phyloP scores from a whole-genome alignment of 192 early-diverging fungal species.

The Entomortierella lignicola region DNA sequence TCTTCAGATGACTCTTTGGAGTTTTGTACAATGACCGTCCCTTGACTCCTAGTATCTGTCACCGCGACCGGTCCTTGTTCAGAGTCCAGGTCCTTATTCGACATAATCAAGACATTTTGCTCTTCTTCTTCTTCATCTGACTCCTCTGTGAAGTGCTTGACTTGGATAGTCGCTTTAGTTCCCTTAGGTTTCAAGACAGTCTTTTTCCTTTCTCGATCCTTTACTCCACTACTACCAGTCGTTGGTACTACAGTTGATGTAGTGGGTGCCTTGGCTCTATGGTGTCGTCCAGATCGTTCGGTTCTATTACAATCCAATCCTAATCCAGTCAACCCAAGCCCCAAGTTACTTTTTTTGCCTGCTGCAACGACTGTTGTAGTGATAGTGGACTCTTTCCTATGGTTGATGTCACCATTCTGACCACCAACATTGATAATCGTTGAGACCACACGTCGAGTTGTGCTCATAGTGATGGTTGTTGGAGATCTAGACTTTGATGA shows the following conservation, averaged over 20 bases:
- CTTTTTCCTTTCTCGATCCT: neutral
- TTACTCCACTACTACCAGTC: neutral
- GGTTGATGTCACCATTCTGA: slow-evolving; percentile 5
- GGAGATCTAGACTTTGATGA: slow-evolving; percentile 9
- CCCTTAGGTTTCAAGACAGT: neutral
- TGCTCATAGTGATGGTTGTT: slow-evolving; percentile 20
- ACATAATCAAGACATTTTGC: too few species aligned
- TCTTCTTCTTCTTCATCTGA: too few species aligned
- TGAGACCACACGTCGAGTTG: slow-evolving; percentile 11
- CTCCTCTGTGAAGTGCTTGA: too few species aligned
- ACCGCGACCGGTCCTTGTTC: neutral
- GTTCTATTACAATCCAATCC: neutral
- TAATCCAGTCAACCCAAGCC: neutral
- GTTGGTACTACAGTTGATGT: neutral
- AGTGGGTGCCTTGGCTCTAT: neutral
- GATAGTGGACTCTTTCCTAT: slow-evolving; percentile 3
- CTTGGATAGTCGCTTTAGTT: too few species aligned
- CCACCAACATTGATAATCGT: slow-evolving; percentile 4
- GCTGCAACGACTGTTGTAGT: slow-evolving; percentile 6
- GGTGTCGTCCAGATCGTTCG: neutral
- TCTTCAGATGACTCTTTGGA: neutral
- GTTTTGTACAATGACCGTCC: too few species aligned
- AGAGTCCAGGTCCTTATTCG: too few species aligned
- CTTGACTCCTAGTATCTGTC: neutral
- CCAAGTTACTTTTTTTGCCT: neutral